phyloP scores from a whole-genome alignment of 371 early-diverging fungal species.

The Blakeslea trispora region DNA sequence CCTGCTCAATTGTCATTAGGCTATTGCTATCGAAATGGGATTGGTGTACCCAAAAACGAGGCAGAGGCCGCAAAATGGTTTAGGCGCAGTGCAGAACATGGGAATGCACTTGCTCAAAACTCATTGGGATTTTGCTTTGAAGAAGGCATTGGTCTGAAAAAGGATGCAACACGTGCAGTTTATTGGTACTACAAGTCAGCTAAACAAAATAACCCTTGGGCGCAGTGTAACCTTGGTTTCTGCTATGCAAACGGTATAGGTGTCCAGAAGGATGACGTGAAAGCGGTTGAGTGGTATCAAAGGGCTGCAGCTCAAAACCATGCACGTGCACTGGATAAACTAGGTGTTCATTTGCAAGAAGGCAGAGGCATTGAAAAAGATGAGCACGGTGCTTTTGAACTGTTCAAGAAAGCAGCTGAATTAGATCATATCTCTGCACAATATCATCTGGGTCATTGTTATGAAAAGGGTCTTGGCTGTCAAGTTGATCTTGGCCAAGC shows the following conservation, averaged over 20 bases:
- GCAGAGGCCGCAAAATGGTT: slow-evolving; percentile 70
- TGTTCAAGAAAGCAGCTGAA: slow-evolving; percentile 64
- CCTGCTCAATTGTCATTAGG: slow-evolving; percentile 79
- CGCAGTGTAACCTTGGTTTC: slow-evolving; percentile 85
- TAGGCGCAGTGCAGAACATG: slow-evolving; percentile 61
- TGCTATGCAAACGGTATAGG: slow-evolving; percentile 88
- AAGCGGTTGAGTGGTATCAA: slow-evolving; percentile 75
- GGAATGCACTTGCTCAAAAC: slow-evolving; percentile 78
- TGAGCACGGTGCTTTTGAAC: slow-evolving; percentile 52
- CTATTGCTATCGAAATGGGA: slow-evolving; percentile 76
- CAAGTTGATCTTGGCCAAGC: slow-evolving; percentile 57
- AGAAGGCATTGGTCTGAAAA: slow-evolving; percentile 71
- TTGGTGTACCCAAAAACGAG: slow-evolving; percentile 67
- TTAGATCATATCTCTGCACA: slow-evolving; percentile 62
- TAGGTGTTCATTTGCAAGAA: slow-evolving; percentile 78
- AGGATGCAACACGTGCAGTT: slow-evolving; percentile 69
- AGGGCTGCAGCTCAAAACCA: slow-evolving; percentile 68
- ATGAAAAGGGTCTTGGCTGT: slow-evolving; percentile 69
- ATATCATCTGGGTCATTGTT: slow-evolving; percentile 60
- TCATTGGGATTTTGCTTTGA: slow-evolving; percentile 84
- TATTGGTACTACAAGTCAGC: slow-evolving; percentile 82
- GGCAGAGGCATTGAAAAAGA: slow-evolving; percentile 71
- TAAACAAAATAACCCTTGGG: slow-evolving; percentile 81
- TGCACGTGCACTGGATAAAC: slow-evolving; percentile 78
- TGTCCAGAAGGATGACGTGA: slow-evolving; percentile 50